Evolutionary conservation across 352 stramenopile species (phyloP).

Genomic region (Pythium coloratum): DNA sequence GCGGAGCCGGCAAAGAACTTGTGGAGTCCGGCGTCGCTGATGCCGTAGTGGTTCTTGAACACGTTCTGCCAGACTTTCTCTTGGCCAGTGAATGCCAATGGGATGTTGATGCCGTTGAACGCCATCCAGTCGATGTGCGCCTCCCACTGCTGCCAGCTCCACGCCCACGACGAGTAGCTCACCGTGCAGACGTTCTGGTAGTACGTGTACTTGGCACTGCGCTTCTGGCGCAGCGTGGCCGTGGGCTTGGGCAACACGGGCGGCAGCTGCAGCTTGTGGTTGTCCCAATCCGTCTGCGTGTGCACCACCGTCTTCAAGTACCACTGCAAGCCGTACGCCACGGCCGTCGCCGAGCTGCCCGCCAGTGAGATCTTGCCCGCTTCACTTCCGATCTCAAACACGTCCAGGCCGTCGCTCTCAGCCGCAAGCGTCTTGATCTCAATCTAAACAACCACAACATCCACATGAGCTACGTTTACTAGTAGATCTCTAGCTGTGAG

Average conservation of each 20-base stretch:
- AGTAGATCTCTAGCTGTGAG: neutral
- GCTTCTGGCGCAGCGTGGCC: conserved; percentile 42
- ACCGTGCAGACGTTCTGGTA: conserved; percentile 93
- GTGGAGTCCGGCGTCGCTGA: conserved; percentile 68
- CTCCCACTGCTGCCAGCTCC: conserved; percentile 89
- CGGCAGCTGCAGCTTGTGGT: conserved; percentile 67
- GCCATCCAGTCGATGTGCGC: conserved; percentile 93
- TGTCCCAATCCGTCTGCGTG: conserved; percentile 83
- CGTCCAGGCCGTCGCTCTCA: conserved; percentile 48
- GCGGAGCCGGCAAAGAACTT: conserved; percentile 90
- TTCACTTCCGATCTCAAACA: conserved; percentile 54
- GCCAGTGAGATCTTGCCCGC: conserved; percentile 39
- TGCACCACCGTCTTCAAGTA: conserved; percentile 73
- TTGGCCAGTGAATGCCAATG: conserved; percentile 88
- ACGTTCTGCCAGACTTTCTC: conserved; percentile 89
- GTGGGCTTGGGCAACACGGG: conserved; percentile 46
- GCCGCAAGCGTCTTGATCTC: conserved; percentile 43
- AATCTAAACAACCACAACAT: conserved; percentile 34
- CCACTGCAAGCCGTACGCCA: conserved; percentile 74
- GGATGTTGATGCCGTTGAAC: conserved; percentile 92
- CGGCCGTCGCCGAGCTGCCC: conserved; percentile 58
- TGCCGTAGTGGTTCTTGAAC: conserved; percentile 79
- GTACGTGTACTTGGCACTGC: conserved; percentile 82
- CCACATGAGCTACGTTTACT: neutral
- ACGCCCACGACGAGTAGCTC: conserved; percentile 90